Evolutionary conservation across 441 rosid genomes (phyloP).

Genomic region (Erysimum pusillum): DNA sequence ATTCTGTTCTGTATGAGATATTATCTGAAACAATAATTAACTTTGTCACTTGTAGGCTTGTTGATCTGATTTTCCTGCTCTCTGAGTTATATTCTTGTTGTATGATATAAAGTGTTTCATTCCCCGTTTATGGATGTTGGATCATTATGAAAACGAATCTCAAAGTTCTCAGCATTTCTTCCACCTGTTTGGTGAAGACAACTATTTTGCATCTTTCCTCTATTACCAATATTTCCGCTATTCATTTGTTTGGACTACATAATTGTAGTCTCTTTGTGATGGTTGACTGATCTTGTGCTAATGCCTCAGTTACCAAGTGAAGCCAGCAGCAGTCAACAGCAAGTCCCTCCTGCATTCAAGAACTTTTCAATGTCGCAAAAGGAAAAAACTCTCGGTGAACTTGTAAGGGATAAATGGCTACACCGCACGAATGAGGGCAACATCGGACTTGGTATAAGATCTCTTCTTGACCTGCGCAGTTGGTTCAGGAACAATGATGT

Average conservation of each 20-base stretch:
- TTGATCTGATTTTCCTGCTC: constrained; percentile 16
- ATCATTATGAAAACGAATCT: neutral
- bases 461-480: constrained; percentile 83
- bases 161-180: neutral
- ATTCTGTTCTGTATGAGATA: neutral
- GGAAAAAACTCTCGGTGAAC: constrained; percentile 78
- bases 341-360: constrained; percentile 76
- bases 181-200: neutral
- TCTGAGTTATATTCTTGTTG: constrained; percentile 12
- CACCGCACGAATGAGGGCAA: constrained; percentile 62
- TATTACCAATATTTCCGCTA: neutral
- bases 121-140: neutral
- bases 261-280: neutral
- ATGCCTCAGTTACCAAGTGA: constrained; percentile 55
- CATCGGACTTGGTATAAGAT: constrained; percentile 80
- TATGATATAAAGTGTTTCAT: neutral
- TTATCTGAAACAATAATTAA: neutral
- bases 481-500: constrained; percentile 76
- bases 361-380: constrained; percentile 86
- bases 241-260: constrained; percentile 9
- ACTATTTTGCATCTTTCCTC: neutral
- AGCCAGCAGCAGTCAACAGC: constrained; percentile 49
- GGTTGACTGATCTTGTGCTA: constrained; percentile 30
- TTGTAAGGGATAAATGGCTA: constrained; percentile 82
- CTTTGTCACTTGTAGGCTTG: neutral